These are phyloP conservation scores for Paracorniculantispora psalliotae DNA, from an alignment of 2,329 filamentous ascomycete genomes.

Conservation along the genomic window DNA sequence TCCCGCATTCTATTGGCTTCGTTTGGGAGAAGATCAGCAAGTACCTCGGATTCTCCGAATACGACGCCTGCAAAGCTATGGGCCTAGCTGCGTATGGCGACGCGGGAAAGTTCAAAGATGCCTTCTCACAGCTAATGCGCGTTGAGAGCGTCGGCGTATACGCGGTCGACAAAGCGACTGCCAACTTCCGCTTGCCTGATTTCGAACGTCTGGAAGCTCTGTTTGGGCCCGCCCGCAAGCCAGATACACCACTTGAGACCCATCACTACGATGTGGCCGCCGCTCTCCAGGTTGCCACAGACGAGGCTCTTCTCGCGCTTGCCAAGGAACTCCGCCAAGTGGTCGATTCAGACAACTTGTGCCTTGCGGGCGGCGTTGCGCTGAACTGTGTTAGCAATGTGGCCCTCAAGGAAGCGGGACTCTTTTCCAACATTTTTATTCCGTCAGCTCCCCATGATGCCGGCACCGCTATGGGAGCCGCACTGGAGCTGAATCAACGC, in stretches of 20 bases:
- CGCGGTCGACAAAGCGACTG: neutral
- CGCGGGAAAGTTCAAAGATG: neutral
- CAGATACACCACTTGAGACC: neutral
- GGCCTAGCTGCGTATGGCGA: slow-evolving; percentile 3
- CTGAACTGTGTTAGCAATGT: slow-evolving; percentile 9
- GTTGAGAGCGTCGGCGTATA: neutral
- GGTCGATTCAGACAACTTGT: neutral
- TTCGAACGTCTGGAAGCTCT: slow-evolving; percentile 1
- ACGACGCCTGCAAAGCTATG: slow-evolving; percentile 8
- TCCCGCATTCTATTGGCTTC: slow-evolving; percentile 7
- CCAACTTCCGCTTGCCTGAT: slow-evolving; percentile 6
- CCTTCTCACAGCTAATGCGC: neutral
- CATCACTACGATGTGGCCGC: slow-evolving; percentile 6
- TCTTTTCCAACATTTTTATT: neutral
- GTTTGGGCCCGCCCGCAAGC: slow-evolving; percentile 2
- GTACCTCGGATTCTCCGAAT: slow-evolving; percentile 5
- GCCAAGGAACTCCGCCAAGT: neutral
- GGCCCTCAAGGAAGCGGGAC: slow-evolving; percentile 2
- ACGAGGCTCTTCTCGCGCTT: slow-evolving; percentile 1
- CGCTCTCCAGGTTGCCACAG: slow-evolving; percentile 6
- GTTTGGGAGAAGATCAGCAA: slow-evolving; percentile 9
- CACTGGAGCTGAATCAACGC: slow-evolving; percentile 1
- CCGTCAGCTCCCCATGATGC: slow-evolving; percentile 6
- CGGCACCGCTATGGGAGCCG: slow-evolving; percentile 1
- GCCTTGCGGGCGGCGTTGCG: slow-evolving; percentile 4